These are phyloP conservation scores for Crotalaria pallida DNA, from an alignment of 306 rosid species.

Conservation along the genomic window DNA sequence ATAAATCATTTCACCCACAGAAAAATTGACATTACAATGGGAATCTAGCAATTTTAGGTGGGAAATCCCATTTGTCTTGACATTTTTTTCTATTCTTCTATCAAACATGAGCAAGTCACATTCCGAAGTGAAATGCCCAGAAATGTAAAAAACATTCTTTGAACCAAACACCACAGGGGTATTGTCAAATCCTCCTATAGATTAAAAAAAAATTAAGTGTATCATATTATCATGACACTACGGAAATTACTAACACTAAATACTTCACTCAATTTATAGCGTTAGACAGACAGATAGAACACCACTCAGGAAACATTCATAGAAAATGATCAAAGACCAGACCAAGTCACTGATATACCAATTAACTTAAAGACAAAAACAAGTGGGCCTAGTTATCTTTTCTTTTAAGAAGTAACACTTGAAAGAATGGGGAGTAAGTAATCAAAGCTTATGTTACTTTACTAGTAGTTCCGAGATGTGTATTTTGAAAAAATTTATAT, in stretches of 20 bases:
- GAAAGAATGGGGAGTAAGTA: not conserved
- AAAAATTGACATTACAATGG: too few species aligned
- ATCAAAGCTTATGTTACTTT: not conserved
- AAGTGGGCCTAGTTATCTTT: not conserved
- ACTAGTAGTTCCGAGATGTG: constrained; percentile 3
- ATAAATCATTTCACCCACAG: too few species aligned
- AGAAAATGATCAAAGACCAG: constrained; percentile 7
- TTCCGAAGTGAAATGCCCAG: too few species aligned
- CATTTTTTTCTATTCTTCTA: too few species aligned
- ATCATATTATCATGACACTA: constrained; percentile 2
- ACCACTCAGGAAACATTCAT: not conserved
- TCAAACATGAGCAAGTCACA: too few species aligned
- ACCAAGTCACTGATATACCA: not conserved
- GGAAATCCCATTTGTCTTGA: too few species aligned
- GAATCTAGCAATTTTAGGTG: too few species aligned
- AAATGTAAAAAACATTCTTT: too few species aligned
- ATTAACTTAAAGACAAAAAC: not conserved
- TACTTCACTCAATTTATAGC: constrained; percentile 1
- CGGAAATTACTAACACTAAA: not conserved
- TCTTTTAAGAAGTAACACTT: not conserved
- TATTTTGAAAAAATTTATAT: constrained; percentile 11
- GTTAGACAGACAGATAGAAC: not conserved
- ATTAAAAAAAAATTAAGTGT: not conserved
- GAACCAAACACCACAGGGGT: not conserved
- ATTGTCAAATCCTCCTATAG: not conserved